Conservation (phyloP, 768 basidiomycete genomes). For the Lactarius evosmus region DNA sequence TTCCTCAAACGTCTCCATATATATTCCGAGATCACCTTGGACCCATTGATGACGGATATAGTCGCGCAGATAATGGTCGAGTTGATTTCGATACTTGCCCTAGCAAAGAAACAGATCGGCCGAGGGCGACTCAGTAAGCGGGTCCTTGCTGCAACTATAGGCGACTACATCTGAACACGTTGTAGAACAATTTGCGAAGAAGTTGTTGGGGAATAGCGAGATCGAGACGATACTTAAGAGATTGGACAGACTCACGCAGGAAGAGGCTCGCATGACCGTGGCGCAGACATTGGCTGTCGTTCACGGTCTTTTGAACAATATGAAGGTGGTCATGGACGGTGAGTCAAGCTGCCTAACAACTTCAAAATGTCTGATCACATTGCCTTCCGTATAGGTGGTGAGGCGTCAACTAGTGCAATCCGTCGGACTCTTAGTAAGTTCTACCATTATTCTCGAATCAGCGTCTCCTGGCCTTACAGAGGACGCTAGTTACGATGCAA, state of each 20-base stretch:
- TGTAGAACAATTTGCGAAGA: slow-evolving; percentile 11
- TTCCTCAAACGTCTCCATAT: slow-evolving; percentile 9
- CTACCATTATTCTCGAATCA: neutral
- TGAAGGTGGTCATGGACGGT: slow-evolving; percentile 14
- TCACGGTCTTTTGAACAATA: slow-evolving; percentile 10
- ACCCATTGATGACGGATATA: neutral
- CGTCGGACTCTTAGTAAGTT: neutral
- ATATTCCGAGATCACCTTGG: slow-evolving; percentile 1
- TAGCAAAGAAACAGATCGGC: slow-evolving; percentile 8
- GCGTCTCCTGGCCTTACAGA: neutral
- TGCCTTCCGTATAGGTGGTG: neutral
- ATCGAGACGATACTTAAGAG: slow-evolving; percentile 1
- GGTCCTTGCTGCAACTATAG: neutral
- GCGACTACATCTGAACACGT: neutral
- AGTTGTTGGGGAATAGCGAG: slow-evolving; percentile 1
- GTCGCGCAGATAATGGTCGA: slow-evolving; percentile 10
- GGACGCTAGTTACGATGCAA: slow-evolving; percentile 5
- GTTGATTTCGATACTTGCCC: slow-evolving; percentile 10
- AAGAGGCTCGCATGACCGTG: slow-evolving; percentile 5
- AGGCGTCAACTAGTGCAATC: neutral
- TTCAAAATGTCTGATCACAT: neutral
- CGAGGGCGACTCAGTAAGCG: slow-evolving; percentile 12
- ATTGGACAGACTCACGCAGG: slow-evolving; percentile 15
- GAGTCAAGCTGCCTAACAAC: neutral
- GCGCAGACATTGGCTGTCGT: slow-evolving; percentile 10